Evolutionary conservation across 1,139 yeast species (phyloP), one percentile per base, ranked within the genome.

Genomic region (Hemisphaericaspora subhashii): DNA sequence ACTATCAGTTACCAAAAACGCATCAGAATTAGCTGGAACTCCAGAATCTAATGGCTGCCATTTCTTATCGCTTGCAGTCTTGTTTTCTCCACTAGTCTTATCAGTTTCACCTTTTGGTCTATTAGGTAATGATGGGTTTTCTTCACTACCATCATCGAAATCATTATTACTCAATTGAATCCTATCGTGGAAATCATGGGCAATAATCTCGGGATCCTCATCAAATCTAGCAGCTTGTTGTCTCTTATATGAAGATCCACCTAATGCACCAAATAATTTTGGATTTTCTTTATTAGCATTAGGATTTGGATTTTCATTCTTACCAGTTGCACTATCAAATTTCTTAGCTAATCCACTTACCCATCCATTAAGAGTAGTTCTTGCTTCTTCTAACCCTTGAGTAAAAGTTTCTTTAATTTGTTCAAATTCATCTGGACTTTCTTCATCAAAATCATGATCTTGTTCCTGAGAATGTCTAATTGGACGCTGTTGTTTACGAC

Each of bases 311-410:
- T 42, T 25, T 25, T 37, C 45, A n/a, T 52, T 50, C 34, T 53
- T 55, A n/a, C 46, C 50, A n/a, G 26, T 32, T 18, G 22, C 48
- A 16, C 39, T 45, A 35, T 57, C 66, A 44, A 84, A 68, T 53
- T 75, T 78, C 66, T 80, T 81, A 33, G 83, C 77, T 43, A 88
- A 58, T 16, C 84, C 88, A 50, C 80, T 79, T 43, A 90, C 84
- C 95, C 97, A 89, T 18, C 81, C 78, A 48, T 86, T 83, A 42
- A 92, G 79, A 38, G 86, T 85, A 34, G 79, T 73, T 44, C 83
- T 79, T 1, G 98, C 92, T 53, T 89, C 97, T 54, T 83, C 90
- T 38, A 89, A 72, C 21, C 95, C 94, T 55, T 83, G 84, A 38
- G 79, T 72, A 43, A 88, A 74, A 37, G 81, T 79, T 40, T 85